Base-by-base conservation (phyloP, 2,329 filamentous ascomycete genomes). In the Escovopsis sp. region DNA sequence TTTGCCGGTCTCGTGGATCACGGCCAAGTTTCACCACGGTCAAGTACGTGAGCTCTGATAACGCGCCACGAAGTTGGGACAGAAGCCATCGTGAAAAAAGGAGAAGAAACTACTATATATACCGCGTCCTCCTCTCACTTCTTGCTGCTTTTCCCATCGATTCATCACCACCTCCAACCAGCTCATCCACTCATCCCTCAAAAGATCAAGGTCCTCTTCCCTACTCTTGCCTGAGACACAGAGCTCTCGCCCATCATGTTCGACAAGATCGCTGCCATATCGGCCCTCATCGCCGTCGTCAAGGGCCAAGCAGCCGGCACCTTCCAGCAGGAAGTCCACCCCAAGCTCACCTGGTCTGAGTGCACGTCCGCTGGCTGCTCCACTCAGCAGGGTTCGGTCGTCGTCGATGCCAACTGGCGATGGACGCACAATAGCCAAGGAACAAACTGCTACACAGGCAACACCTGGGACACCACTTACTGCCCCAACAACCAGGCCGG, bases 401-500 rank as follows among this genome's bases (percentile, higher is more conserved):
- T 68, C 35, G 54, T 76, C 45, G 72, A 76, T 42, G 52, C 70
- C 46, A 76, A 75, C 58, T 76, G 70, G 70, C 65, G 72, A 40
- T 76, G 72, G 72, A 58, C 70, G 39, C 70, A 75, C 53, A 50
- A 50, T 14, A 51, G 55, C 35, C 44, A 49, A 5, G 57, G 60
- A 66, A 59, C 45, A 75, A n/a, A 75, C 57, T 73, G 69, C 59
- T 73, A 72, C 54, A 62, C 55, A 4, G 68, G 66, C 34, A 72
- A 71, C 52, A 47, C 48, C 33, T 63, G 65, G 52, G 62, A 68
- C 42, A 56, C 52, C 2, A 45, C 50, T 35, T 41, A 59, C 45
- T 60, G 64, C 45, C 49, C 56, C 7, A 52, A 58, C 41, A 55
- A 59, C 41, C 47, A 48, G 29, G 49, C 53, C 15, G 71, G 67